These are phyloP conservation scores for Colletotrichum sp. DNA, from an alignment of 2,329 filamentous ascomycete species.

Conservation along the genomic window DNA sequence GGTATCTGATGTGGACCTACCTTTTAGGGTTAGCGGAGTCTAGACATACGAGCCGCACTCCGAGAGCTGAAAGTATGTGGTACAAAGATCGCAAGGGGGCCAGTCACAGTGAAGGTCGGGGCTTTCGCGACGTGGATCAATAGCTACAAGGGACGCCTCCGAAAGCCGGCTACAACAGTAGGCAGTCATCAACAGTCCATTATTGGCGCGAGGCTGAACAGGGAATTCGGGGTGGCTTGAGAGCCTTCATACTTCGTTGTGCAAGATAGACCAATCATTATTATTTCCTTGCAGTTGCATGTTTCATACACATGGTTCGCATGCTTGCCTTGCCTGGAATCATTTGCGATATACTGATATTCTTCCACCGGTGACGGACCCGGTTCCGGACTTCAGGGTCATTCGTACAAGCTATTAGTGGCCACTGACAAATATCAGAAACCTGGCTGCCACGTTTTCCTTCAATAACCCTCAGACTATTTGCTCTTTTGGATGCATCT, in stretches of 20 bases:
- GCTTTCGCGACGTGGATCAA: not conserved
- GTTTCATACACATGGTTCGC: not conserved
- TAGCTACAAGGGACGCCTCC: not conserved
- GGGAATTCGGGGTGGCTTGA: not conserved
- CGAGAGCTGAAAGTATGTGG: not conserved
- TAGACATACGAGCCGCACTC: not conserved
- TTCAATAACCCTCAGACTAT: constrained; percentile 22
- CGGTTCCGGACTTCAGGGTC: not conserved
- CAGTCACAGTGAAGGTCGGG: not conserved
- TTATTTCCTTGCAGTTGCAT: not conserved
- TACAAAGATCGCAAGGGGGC: not conserved
- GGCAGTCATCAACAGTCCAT: not conserved
- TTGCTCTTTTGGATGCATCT: not conserved
- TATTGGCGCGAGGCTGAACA: not conserved
- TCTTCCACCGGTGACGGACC: not conserved
- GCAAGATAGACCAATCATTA: constrained; percentile 1
- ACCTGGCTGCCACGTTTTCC: constrained; percentile 22
- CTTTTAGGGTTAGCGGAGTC: not conserved
- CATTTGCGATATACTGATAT: not conserved
- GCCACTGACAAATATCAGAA: not conserved
- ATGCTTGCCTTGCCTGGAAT: not conserved
- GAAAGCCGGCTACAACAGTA: not conserved
- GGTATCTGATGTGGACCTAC: not conserved
- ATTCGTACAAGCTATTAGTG: not conserved
- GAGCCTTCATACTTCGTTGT: not conserved